Evolutionary conservation across 75 land plant species (phyloP).

Genomic region (Cryptomeria japonica): DNA sequence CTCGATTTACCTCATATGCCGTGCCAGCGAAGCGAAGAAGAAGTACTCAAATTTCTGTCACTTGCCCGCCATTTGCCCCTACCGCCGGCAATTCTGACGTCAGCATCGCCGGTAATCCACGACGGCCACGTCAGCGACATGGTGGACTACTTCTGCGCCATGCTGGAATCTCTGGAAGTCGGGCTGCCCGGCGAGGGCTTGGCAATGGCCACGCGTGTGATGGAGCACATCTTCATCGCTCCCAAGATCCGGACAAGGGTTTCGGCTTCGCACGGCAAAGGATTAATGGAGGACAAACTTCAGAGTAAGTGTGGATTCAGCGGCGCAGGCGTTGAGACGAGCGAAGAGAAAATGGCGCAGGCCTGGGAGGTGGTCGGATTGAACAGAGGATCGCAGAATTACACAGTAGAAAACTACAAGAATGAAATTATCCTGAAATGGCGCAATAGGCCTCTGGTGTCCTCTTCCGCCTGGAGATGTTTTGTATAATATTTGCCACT

Average conservation of each 20-base stretch:
- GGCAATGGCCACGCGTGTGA: background rate
- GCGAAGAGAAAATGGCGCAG: background rate
- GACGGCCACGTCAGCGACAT: background rate
- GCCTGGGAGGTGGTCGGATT: background rate
- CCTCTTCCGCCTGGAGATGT: too few relatives aligned
- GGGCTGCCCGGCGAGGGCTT: background rate
- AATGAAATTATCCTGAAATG: background rate
- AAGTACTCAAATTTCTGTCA: background rate
- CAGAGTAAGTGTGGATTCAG: background rate
- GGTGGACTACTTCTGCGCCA: background rate
- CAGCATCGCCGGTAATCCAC: background rate
- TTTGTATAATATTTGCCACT: too few relatives aligned
- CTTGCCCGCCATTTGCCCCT: background rate
- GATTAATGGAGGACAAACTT: background rate
- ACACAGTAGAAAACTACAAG: background rate
- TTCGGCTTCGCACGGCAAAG: background rate
- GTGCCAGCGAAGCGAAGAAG: background rate
- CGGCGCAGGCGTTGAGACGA: background rate
- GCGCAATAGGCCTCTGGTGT: background rate
- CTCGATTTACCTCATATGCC: background rate
- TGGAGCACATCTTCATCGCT: background rate
- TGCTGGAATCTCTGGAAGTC: background rate
- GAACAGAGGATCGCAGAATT: background rate
- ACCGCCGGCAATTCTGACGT: background rate
- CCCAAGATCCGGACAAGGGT: background rate